Base-by-base conservation (phyloP, 108 stramenopile genomes). In the Cylindrotheca fusiformis region DNA sequence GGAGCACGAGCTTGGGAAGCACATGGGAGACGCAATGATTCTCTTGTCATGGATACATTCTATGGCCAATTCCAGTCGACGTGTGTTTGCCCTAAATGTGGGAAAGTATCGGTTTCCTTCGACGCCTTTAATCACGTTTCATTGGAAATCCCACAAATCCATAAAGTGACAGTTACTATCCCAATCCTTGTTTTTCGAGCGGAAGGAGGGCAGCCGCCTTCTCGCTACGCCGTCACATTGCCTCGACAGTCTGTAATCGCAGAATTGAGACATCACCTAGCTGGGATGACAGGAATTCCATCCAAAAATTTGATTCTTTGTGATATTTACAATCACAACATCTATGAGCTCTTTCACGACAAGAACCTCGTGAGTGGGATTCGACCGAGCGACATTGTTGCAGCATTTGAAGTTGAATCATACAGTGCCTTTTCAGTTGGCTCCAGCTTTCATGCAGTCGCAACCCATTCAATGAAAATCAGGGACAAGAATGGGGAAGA, bases 71-170 rank as follows among this genome's bases (percentile, higher is more conserved):
- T 89, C 68, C 82, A 88, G 32, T 82, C 81, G 54, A 90, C 88
- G 32, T 93, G 91, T 55, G 80, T 93, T 29, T 99, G 98, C 72
- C 85, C 90, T 3, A 45, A 71, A 27, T 99, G 97, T 67, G 65
- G 86, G 17, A 56, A 78, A 51, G 81, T 94, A 3, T 89, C 88
- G 20, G 86, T 96, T 6, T 90, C 91, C 5, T 99, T 97, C 71
- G 98, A 97, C 76, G 65, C 87, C 18, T 92, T 88, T 67, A 92
- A 92, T 64, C 85, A 92, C 65, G 79, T 92, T 20, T 83, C 81
- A 3, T 58, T 92, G 48, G 87, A 92, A 71, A 86, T 92, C 46
- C 90, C 90, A 8, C 76, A 77, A 32, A 55, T 47, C 26, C 47
- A 61, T 41, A 50, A 49, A 30, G 58, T 63, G 41, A 61, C 55